Evolutionary conservation across 805 yeast species (phyloP).

Genomic region (Wickerhamomyces strasburgensis): DNA sequence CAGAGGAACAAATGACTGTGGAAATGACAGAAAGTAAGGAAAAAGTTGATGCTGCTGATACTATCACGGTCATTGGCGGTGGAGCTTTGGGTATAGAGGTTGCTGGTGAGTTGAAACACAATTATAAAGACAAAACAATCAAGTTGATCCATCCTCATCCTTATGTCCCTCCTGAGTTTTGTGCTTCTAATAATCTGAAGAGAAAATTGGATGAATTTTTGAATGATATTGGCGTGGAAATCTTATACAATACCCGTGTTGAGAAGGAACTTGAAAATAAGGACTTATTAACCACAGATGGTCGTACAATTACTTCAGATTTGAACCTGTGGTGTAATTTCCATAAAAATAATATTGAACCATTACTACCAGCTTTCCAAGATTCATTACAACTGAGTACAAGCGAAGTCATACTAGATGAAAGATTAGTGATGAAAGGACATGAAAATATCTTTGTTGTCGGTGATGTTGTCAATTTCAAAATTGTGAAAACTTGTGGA

Average conservation of each 20-base stretch:
- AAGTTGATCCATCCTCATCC: constrained; percentile 38
- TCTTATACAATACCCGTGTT: constrained; percentile 30
- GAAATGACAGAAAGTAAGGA: constrained; percentile 37
- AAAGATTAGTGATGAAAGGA: constrained; percentile 22
- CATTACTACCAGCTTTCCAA: constrained; percentile 21
- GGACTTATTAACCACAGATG: constrained; percentile 22
- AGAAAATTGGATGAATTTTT: constrained; percentile 11
- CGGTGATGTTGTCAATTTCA: constrained; percentile 33
- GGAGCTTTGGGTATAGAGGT: constrained; percentile 51
- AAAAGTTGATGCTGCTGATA: constrained; percentile 31
- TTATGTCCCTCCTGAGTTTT: constrained; percentile 35
- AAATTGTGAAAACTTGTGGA: constrained; percentile 38
- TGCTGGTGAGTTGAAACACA: constrained; percentile 41
- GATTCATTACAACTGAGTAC: constrained; percentile 20
- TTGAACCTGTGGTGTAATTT: constrained; percentile 34
- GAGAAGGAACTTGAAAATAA: constrained; percentile 23
- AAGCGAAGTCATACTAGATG: constrained; percentile 25
- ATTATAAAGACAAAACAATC: constrained; percentile 34
- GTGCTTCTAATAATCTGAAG: constrained; percentile 21
- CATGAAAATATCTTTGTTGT: constrained; percentile 30
- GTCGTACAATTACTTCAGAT: constrained; percentile 27
- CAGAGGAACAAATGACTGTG: constrained; percentile 30
- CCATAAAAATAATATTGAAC: constrained; percentile 31
- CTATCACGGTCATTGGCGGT: constrained; percentile 44
- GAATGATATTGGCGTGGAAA: constrained; percentile 21